Conservation (phyloP, 257 asterid genomes). For the Handroanthus guayacan region DNA sequence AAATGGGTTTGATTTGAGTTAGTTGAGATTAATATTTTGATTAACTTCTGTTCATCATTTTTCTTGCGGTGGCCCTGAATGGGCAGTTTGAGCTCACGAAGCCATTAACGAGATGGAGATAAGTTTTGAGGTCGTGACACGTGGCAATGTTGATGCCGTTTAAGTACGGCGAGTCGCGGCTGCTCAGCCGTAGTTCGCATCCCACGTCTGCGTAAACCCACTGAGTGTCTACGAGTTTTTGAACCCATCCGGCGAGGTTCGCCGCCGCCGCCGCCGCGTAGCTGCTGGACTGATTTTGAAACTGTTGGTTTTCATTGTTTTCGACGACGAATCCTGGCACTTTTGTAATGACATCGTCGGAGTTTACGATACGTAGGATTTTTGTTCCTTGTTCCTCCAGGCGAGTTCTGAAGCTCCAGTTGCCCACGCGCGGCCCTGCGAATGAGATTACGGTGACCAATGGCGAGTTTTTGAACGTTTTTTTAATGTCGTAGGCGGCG, state of each 20-base stretch:
- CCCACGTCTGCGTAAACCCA: slow-evolving; percentile 98
- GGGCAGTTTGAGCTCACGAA: slow-evolving; percentile 87
- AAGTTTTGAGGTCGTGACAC: slow-evolving; percentile 88
- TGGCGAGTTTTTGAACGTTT: slow-evolving; percentile 52
- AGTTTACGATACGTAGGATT: slow-evolving; percentile 79
- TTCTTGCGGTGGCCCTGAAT: slow-evolving; percentile 70
- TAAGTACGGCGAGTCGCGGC: slow-evolving; percentile 69
- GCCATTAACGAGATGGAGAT: slow-evolving; percentile 73
- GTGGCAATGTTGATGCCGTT: slow-evolving; percentile 58
- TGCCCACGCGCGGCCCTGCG: slow-evolving; percentile 95
- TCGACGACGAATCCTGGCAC: slow-evolving; percentile 85
- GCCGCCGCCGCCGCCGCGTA: slow-evolving; percentile 35
- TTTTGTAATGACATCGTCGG: slow-evolving; percentile 82
- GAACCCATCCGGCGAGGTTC: slow-evolving; percentile 53
- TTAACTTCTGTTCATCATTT: slow-evolving; percentile 44
- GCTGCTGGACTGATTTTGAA: neutral
- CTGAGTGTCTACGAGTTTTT: slow-evolving; percentile 59
- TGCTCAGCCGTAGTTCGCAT: slow-evolving; percentile 87
- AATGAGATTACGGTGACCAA: slow-evolving; percentile 84
- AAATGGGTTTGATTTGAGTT: neutral
- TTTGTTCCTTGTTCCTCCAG: slow-evolving; percentile 80
- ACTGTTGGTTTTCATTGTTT: slow-evolving; percentile 27
- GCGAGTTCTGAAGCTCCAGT: slow-evolving; percentile 65
- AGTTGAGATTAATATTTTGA: neutral
- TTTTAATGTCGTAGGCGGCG: slow-evolving; percentile 79